Conservation (phyloP, 495 filamentous ascomycete genomes). For the Talaromyces ruber region DNA sequence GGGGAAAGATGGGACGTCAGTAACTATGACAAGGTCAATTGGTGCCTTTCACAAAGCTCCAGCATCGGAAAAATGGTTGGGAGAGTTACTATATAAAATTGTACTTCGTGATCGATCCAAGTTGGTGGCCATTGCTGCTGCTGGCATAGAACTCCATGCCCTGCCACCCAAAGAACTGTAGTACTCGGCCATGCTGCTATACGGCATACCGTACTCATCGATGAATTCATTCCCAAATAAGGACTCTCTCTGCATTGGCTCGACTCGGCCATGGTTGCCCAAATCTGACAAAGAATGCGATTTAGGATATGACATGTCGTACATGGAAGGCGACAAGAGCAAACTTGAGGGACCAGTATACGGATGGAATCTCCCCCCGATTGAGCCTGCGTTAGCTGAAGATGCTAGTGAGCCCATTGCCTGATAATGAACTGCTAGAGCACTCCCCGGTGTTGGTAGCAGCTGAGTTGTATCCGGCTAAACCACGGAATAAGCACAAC, state of each 20-base stretch:
- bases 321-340: background rate
- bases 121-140: background rate
- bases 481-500: background rate
- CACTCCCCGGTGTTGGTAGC: background rate
- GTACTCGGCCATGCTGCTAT: background rate
- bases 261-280: background rate
- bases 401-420: background rate
- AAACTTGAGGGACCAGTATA: background rate
- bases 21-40: background rate
- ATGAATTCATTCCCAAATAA: background rate
- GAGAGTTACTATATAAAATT: background rate
- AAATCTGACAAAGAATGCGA: slow-evolving; percentile 2
- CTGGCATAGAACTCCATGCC: background rate
- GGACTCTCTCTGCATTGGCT: background rate
- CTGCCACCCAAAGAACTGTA: background rate
- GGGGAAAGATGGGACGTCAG: background rate
- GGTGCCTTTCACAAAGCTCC: background rate
- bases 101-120: background rate
- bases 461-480: background rate
- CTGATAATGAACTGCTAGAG: background rate
- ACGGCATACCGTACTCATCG: background rate
- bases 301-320: background rate
- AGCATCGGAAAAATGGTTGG: background rate
- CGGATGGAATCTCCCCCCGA: background rate
- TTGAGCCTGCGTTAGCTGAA: background rate